Evolutionary conservation across 805 yeast species (phyloP).

Genomic region (Candida coleopterorum): DNA sequence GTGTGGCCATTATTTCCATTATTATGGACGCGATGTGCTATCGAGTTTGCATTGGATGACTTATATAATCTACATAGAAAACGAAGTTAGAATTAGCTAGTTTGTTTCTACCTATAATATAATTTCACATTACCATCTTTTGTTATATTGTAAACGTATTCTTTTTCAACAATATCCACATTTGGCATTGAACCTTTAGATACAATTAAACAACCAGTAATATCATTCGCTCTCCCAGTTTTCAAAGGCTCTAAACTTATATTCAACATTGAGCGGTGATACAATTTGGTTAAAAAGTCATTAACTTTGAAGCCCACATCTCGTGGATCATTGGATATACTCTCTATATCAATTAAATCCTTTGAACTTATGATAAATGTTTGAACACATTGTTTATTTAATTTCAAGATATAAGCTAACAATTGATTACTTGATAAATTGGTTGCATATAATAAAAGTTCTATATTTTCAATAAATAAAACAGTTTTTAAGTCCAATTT

Average conservation of each 20-base stretch:
- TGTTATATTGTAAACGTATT: constrained; percentile 55
- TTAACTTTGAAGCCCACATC: constrained; percentile 40
- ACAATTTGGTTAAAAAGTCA: constrained; percentile 43
- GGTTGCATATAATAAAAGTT: constrained; percentile 43
- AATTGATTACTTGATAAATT: constrained; percentile 30
- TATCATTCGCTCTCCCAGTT: constrained; percentile 80
- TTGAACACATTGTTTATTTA: constrained; percentile 29
- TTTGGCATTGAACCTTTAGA: constrained; percentile 48
- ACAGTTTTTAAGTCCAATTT: constrained; percentile 15
- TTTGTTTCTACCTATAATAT: constrained; percentile 34
- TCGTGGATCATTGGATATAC: constrained; percentile 11
- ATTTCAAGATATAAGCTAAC: constrained; percentile 24
- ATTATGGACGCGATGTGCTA: constrained; percentile 81
- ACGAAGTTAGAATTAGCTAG: constrained; percentile 11
- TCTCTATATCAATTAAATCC: constrained; percentile 27
- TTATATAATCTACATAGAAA: constrained; percentile 47
- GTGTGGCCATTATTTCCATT: constrained; percentile 90
- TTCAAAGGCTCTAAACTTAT: constrained; percentile 61
- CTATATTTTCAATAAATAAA: constrained; percentile 45
- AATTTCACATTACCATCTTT: constrained; percentile 49
- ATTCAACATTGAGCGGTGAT: constrained; percentile 48
- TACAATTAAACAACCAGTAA: constrained; percentile 67
- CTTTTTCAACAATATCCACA: constrained; percentile 46
- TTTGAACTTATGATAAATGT: constrained; percentile 34
- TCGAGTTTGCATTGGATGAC: constrained; percentile 85